These are phyloP conservation scores for Ustilago esculenta DNA, from an alignment of 1,284 basidiomycete species.

Conservation along the genomic window DNA sequence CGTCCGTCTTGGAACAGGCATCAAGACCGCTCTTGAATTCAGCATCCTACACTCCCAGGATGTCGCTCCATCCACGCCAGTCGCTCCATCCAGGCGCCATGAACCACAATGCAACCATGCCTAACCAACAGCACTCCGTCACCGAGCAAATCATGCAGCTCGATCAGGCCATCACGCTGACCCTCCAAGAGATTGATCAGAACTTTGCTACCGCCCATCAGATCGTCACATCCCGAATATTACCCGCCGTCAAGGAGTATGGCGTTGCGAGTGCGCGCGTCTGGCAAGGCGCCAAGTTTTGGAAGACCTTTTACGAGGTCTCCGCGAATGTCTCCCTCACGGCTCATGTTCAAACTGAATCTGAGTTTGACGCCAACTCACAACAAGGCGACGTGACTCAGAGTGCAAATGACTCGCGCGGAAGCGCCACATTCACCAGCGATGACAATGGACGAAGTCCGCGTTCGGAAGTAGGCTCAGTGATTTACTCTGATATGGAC, in stretches of 20 bases:
- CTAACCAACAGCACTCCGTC: slow-evolving; percentile 69
- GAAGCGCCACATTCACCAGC: slow-evolving; percentile 30
- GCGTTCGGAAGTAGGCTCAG: slow-evolving; percentile 30
- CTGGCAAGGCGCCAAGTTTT: slow-evolving; percentile 89
- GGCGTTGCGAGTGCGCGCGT: slow-evolving; percentile 85
- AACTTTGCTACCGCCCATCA: slow-evolving; percentile 91
- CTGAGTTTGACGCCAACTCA: slow-evolving; percentile 40
- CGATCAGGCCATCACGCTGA: slow-evolving; percentile 89
- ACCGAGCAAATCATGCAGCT: slow-evolving; percentile 91
- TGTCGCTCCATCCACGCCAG: slow-evolving; percentile 47
- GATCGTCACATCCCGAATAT: slow-evolving; percentile 79
- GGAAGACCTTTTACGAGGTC: slow-evolving; percentile 93
- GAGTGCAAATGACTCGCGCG: slow-evolving; percentile 32
- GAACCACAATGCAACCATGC: slow-evolving; percentile 28
- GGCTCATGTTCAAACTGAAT: slow-evolving; percentile 36
- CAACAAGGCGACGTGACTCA: slow-evolving; percentile 35
- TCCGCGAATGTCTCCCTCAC: slow-evolving; percentile 83
- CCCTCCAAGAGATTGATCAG: slow-evolving; percentile 84
- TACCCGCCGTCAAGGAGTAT: slow-evolving; percentile 88
- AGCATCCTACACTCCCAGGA: neutral
- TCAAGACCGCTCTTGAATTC: neutral
- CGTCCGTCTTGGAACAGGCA: neutral
- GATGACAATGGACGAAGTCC: slow-evolving; percentile 29
- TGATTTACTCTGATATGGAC: slow-evolving; percentile 36
- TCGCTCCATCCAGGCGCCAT: slow-evolving; percentile 47